Base-by-base conservation (phyloP, 2,329 filamentous ascomycete genomes). In the Boeremia exigua region DNA sequence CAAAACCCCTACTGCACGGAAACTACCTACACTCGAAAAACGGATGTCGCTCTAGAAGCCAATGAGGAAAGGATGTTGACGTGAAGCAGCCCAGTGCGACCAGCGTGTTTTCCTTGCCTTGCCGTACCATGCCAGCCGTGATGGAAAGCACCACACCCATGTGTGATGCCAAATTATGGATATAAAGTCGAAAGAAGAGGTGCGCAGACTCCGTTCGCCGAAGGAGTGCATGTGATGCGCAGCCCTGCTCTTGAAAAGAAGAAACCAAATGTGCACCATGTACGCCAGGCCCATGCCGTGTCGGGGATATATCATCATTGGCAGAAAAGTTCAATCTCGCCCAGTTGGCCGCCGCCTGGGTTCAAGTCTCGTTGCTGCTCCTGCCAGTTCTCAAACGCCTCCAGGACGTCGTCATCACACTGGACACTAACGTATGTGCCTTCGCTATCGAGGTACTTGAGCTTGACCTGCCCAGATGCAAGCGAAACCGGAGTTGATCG, bases 391-490 rank as follows among this genome's bases (percentile, higher is more conserved):
- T 93, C 88, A 71, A 99, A 96, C 4, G 95, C 95, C 66, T 95
- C 92, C 69, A 96, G 92, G 38, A 99, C 95, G 65, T 97, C 95
- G 68, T 99, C 95, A 69, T 99, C 95, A 58, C 90, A 94, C 73
- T 95, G 90, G 50, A 99, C 97, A 47, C 89, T 93, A 58, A 99
- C 91, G 71, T 89, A 94, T 70, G 98, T 95, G 44, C 91, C 91
- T 63, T 99, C 95, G 38, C 61, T 65, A 70, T 99, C 95, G 47
- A 88, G 85, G 76, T 98, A 99, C 59, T 92, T 90, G 52, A 99
- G 80, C 77, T 92, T 92, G 66, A 97, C 86, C 63, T 89, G 88
- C 59, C 91, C 90, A 69, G 86, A 89, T 65, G 88, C 88, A 69
- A 97, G 93, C 48, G 90, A 93, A 71, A 91, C 90, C 65, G 84